Evolutionary conservation across 345 rosid species (phyloP).

Genomic region (Geranium rotundifolium): DNA sequence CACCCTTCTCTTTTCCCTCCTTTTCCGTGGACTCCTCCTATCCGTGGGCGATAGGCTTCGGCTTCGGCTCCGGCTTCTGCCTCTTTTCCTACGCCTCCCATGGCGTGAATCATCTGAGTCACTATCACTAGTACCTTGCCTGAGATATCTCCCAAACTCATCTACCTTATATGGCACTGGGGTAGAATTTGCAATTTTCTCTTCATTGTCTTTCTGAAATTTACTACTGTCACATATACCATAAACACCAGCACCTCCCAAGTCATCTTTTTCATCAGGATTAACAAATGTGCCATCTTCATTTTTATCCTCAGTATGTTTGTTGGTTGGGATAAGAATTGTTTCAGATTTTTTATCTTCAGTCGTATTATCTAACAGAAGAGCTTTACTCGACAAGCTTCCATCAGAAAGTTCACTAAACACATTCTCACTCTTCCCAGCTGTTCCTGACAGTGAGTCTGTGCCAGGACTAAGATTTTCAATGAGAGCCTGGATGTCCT

Average conservation of each 20-base stretch:
- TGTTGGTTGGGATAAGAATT: slow-evolving; percentile 7
- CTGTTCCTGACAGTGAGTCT: slow-evolving; percentile 7
- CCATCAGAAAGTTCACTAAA: slow-evolving; percentile 11
- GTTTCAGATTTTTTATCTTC: slow-evolving; percentile 13
- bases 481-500: slow-evolving; percentile 9
- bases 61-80: slow-evolving; percentile 30
- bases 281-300: slow-evolving; percentile 7
- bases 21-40: slow-evolving; percentile 23
- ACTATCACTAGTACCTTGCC: slow-evolving; percentile 47
- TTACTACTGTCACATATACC: slow-evolving; percentile 11
- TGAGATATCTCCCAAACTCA: slow-evolving; percentile 47
- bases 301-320: slow-evolving; percentile 9
- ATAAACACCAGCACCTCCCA: slow-evolving; percentile 11
- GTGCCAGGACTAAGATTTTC: slow-evolving; percentile 5
- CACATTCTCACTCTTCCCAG: slow-evolving; percentile 12
- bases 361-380: slow-evolving; percentile 5
- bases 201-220: slow-evolving; percentile 17
- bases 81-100: slow-evolving; percentile 24
- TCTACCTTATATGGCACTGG: slow-evolving; percentile 33
- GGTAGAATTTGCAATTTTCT: slow-evolving; percentile 15
- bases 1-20: slow-evolving; percentile 28
- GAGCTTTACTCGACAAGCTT: slow-evolving; percentile 1
- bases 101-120: slow-evolving; percentile 37
- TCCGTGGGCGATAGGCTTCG: slow-evolving; percentile 29
- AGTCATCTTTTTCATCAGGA: slow-evolving; percentile 13